A percentile compares a stretch with the other conserved stretches of the same genome.
These are phyloP conservation scores for Penicillium polonicum DNA, from an alignment of 2,329 filamentous ascomycete species.

Conservation along the genomic window DNA sequence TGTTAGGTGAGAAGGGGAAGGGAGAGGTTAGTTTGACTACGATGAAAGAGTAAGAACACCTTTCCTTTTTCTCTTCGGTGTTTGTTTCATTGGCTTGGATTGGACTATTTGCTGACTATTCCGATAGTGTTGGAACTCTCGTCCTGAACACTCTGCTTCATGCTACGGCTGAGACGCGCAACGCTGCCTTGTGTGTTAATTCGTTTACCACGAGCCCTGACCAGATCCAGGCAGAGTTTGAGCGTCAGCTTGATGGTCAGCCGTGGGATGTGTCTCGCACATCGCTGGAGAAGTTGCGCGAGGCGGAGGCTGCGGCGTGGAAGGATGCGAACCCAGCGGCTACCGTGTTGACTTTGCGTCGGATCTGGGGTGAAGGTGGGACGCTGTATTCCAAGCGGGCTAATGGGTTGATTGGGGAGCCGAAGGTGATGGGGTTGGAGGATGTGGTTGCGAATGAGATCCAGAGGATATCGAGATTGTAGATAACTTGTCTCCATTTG, in stretches of 20 bases:
- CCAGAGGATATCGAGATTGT: conserved; percentile 11
- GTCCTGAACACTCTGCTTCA: conserved; percentile 62
- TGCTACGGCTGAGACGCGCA: conserved; percentile 49
- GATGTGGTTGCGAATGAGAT: conserved; percentile 43
- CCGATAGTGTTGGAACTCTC: conserved; percentile 61
- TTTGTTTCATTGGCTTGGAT: background rate
- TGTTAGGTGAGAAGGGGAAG: conserved; percentile 60
- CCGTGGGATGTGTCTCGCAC: conserved; percentile 57
- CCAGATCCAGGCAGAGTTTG: conserved; percentile 64
- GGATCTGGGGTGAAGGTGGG: conserved; percentile 72
- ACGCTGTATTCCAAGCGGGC: conserved; percentile 69
- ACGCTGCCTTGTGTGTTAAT: conserved; percentile 64
- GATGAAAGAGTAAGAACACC: conserved; percentile 63
- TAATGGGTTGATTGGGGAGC: conserved; percentile 59
- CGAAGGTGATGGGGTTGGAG: conserved; percentile 54
- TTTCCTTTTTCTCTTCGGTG: background rate
- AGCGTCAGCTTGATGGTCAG: conserved; percentile 60
- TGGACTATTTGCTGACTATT: conserved; percentile 4
- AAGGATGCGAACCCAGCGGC: conserved; percentile 52
- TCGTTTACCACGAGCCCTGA: conserved; percentile 67
- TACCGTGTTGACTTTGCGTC: conserved; percentile 59
- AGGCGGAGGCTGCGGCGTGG: conserved; percentile 61
- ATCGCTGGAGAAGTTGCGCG: conserved; percentile 54
- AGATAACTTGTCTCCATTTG: background rate
- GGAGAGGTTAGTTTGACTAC: conserved; percentile 66